A percentile compares a stretch with the other conserved stretches of the same genome.
Conservation (phyloP, 139 green algal genomes). For the Mychonastes homosphaera region DNA sequence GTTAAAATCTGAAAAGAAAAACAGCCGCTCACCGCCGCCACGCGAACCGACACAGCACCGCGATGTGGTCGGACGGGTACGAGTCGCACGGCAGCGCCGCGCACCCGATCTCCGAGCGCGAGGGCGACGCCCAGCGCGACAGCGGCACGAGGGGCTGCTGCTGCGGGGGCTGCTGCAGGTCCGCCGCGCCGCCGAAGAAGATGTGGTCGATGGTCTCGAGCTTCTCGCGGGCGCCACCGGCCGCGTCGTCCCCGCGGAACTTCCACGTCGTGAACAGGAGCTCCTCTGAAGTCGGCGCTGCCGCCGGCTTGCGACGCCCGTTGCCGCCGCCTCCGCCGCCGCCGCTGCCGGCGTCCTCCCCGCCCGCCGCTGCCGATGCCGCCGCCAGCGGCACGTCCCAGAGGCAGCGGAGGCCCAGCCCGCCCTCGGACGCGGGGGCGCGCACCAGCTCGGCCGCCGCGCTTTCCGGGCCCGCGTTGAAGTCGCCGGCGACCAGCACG, state of each 20-base stretch:
- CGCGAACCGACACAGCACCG: constrained; percentile 29
- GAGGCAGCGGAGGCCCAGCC: constrained; percentile 14
- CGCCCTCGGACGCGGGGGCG: background rate
- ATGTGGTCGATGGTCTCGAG: constrained; percentile 55
- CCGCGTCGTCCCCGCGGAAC: constrained; percentile 26
- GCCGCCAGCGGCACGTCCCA: constrained; percentile 10
- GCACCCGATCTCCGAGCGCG: constrained; percentile 30
- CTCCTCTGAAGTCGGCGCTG: constrained; percentile 5
- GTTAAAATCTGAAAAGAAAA: background rate
- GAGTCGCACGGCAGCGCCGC: constrained; percentile 23
- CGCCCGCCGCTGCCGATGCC: constrained; percentile 1
- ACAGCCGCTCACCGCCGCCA: constrained; percentile 11
- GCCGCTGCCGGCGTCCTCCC: background rate
- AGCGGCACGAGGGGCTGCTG: constrained; percentile 20
- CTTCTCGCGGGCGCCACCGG: too few species aligned
- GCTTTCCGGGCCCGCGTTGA: constrained; percentile 37
- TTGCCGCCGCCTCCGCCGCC: background rate
- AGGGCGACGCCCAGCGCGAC: constrained; percentile 34
- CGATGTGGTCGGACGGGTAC: constrained; percentile 42
- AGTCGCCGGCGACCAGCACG: constrained; percentile 40
- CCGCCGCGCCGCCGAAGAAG: constrained; percentile 24
- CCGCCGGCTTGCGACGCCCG: background rate
- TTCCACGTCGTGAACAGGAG: constrained; percentile 45
- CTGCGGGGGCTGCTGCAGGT: too few species aligned
- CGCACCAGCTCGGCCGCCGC: constrained; percentile 7